Conservation (phyloP, 2,329 filamentous ascomycete species). For the Apiospora phragmitis region DNA sequence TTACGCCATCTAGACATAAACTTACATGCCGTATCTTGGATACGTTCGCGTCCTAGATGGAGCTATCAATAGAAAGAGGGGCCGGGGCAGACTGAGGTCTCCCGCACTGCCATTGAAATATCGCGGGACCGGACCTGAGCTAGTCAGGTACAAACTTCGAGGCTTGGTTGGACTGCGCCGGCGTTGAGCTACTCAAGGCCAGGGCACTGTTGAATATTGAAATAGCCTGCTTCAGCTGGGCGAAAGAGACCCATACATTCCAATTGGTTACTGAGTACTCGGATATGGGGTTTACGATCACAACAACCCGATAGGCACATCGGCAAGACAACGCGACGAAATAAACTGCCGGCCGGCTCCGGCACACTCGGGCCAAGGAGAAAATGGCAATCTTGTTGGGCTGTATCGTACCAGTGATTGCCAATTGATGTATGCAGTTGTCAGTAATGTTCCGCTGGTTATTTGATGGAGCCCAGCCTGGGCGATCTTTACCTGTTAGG, state of each 20-base stretch:
- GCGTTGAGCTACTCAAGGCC: neutral
- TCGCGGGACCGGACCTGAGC: conserved; percentile 4
- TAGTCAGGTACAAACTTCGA: conserved; percentile 4
- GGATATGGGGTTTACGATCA: neutral
- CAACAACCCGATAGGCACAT: neutral
- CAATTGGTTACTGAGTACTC: neutral
- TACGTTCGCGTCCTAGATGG: neutral
- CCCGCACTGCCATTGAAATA: neutral
- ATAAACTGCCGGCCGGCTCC: neutral
- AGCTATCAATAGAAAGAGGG: neutral
- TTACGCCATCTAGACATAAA: neutral
- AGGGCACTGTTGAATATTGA: neutral
- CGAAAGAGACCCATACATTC: neutral
- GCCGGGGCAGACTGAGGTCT: neutral
- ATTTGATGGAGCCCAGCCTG: neutral
- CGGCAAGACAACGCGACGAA: neutral
- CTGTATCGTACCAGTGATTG: neutral
- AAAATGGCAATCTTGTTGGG: neutral
- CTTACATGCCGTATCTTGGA: neutral
- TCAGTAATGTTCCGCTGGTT: neutral
- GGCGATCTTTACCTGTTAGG: neutral
- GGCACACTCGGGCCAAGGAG: neutral
- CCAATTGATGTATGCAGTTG: neutral
- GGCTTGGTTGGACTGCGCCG: neutral
- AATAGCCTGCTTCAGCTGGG: neutral